Percentiles rank a stretch among this genome's conserved stretches.
These are phyloP conservation scores for Xylaria sp. DNA, from an alignment of 2,329 filamentous ascomycete genomes.

Conservation along the genomic window DNA sequence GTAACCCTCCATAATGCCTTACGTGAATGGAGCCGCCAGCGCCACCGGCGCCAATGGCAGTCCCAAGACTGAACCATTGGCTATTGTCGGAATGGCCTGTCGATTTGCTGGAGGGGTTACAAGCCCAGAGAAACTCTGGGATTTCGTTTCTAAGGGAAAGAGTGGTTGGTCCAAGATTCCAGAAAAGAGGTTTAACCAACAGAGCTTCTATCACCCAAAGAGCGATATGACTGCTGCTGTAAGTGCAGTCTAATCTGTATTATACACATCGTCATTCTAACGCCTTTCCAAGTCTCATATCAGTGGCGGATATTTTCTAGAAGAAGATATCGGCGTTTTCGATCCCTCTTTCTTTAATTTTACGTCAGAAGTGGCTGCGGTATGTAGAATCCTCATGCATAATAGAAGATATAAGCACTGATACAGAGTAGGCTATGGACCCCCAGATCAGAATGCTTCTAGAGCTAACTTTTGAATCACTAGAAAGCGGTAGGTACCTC, in stretches of 20 bases:
- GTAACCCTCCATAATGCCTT: constrained; percentile 6
- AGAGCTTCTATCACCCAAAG: constrained; percentile 18
- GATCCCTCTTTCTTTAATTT: constrained; percentile 53
- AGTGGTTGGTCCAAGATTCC: constrained; percentile 28
- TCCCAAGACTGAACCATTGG: constrained; percentile 24
- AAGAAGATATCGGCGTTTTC: constrained; percentile 48
- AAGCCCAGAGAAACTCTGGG: constrained; percentile 26
- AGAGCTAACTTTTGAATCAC: constrained; percentile 47
- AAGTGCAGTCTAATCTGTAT: neutral
- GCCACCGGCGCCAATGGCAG: neutral
- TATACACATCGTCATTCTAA: neutral
- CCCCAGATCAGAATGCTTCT: constrained; percentile 49
- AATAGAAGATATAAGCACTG: neutral
- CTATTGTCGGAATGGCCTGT: constrained; percentile 30
- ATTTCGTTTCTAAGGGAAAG: constrained; percentile 15
- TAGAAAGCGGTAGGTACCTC: constrained; percentile 46
- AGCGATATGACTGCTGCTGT: constrained; percentile 7
- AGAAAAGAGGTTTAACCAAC: constrained; percentile 14
- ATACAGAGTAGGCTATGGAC: constrained; percentile 46
- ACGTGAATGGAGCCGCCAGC: neutral
- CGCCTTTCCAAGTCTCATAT: neutral
- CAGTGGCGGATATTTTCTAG: constrained; percentile 46
- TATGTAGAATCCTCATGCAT: neutral
- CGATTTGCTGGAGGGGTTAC: constrained; percentile 20
- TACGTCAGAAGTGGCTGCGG: constrained; percentile 42